Evolutionary conservation across 768 basidiomycete genomes (phyloP).

Genomic region (Trametes elegans): DNA sequence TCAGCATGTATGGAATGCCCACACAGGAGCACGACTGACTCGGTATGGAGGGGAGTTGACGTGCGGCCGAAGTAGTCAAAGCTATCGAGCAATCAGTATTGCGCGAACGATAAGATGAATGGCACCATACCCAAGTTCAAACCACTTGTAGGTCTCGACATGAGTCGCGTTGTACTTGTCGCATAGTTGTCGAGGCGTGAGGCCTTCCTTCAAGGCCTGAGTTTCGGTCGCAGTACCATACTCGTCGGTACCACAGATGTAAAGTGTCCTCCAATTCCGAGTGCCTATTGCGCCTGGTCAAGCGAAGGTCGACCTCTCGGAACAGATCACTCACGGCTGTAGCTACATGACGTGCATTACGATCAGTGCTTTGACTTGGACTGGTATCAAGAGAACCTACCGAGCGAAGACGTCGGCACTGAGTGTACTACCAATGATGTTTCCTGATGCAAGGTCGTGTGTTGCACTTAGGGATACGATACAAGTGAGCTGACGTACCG

Average conservation of each 20-base stretch:
- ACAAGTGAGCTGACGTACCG: constrained; percentile 45
- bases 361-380: neutral
- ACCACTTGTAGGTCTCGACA: constrained; percentile 95
- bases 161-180: constrained; percentile 91
- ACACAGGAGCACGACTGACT: constrained; percentile 46
- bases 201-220: constrained; percentile 85
- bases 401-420: constrained; percentile 97
- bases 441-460: constrained; percentile 43
- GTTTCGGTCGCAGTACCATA: constrained; percentile 99
- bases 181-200: constrained; percentile 78
- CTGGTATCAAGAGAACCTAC: constrained; percentile 44
- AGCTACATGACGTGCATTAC: neutral
- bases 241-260: constrained; percentile 97
- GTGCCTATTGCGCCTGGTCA: constrained; percentile 40
- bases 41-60: constrained; percentile 84
- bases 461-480: too few relatives aligned
- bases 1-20: neutral
- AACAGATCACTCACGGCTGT: constrained; percentile 18
- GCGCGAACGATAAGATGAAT: neutral
- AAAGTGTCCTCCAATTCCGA: constrained; percentile 85
- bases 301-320: neutral
- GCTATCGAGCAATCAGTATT: constrained; percentile 36
- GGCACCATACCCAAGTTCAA: constrained; percentile 77
- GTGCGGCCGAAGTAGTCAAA: constrained; percentile 98
- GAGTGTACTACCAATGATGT: constrained; percentile 92